Evolutionary conservation across 495 filamentous ascomycete genomes (phyloP).

Genomic region (Bryoglossum gracile): DNA sequence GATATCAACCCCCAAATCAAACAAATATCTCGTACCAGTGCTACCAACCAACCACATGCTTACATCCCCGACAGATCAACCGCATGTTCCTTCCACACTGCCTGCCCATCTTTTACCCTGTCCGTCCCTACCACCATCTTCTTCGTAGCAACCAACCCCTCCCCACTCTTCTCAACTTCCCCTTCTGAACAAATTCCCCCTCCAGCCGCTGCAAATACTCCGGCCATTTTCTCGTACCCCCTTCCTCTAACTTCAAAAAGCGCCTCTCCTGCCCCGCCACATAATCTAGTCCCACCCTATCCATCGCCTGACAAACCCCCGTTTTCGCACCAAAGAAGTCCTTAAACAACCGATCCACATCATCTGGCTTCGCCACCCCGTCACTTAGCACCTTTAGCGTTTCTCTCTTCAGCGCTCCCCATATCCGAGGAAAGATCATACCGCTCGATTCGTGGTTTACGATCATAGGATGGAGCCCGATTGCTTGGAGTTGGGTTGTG

Average conservation of each 20-base stretch:
- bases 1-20: neutral
- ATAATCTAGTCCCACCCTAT: slow-evolving; percentile 40
- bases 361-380: slow-evolving; percentile 33
- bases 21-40: too few species aligned
- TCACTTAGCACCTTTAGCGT: slow-evolving; percentile 42
- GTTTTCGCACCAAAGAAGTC: slow-evolving; percentile 39
- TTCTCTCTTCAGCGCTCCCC: slow-evolving; percentile 51
- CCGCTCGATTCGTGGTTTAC: slow-evolving; percentile 44
- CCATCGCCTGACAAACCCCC: slow-evolving; percentile 42
- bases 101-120: neutral
- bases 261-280: slow-evolving; percentile 35
- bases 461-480: slow-evolving; percentile 36
- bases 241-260: slow-evolving; percentile 22
- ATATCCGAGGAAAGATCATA: slow-evolving; percentile 52
- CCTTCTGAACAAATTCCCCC: slow-evolving; percentile 32
- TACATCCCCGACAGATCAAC: slow-evolving; percentile 10
- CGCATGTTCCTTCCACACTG: slow-evolving; percentile 13
- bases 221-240: slow-evolving; percentile 1
- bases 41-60: too few species aligned
- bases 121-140: neutral
- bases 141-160: slow-evolving; percentile 18
- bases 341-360: slow-evolving; percentile 39
- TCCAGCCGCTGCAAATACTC: slow-evolving; percentile 31
- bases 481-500: slow-evolving; percentile 32
- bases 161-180: slow-evolving; percentile 36